Evolutionary conservation across 352 stramenopile genomes (phyloP), one percentile per base, ranked within the genome.

Genomic region (Globisporangium orthogonon): DNA sequence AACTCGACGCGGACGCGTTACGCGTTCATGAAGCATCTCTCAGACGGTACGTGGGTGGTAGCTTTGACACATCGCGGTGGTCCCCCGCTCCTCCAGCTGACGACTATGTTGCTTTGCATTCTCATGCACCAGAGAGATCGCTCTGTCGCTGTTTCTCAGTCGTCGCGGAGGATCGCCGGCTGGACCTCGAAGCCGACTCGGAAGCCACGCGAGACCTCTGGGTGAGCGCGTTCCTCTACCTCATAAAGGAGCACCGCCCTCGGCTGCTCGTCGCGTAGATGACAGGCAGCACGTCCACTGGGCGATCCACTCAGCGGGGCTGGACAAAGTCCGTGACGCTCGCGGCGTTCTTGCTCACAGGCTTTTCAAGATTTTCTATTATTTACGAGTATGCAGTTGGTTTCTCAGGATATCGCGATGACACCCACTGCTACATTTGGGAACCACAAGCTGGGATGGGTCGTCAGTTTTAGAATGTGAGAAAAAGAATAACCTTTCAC

Each of bases 1-100:
- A 84, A 87, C 61, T 86, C 73, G 11, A 66, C 58, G 9, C 65
- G 76, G 7, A 89, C 79, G 46, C 66, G 74, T 17, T 89, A 89
- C 52, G 79, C 76, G 18, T 89, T 87, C 64, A 87, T 89, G 76
- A 87, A 87, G 47, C 76, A 89, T 40, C 63, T 89, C 37, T 86
- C 79, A 7, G 76, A 89, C 28, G 79, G 76, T 86, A 60, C 48
- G 47, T n/a, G n/a, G n/a, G n/a, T n/a, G n/a, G n/a, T n/a, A n/a
- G n/a, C n/a, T n/a, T n/a, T n/a, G n/a, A n/a, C n/a, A n/a, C 18
- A 7, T 31, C 6, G 45, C 18, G 6, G 18, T 23, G 28, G 7
- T 40, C 29, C 29, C 29, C 44, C 17, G 13, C 2, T 40, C 7
- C 18, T 49, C n/a, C 17, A 17, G 17, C 40, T 23, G 28, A 28